A percentile compares a stretch with the other conserved stretches of the same genome.
Conservation (phyloP, 371 early-diverging fungal species). For the Rhizopus delemar region DNA sequence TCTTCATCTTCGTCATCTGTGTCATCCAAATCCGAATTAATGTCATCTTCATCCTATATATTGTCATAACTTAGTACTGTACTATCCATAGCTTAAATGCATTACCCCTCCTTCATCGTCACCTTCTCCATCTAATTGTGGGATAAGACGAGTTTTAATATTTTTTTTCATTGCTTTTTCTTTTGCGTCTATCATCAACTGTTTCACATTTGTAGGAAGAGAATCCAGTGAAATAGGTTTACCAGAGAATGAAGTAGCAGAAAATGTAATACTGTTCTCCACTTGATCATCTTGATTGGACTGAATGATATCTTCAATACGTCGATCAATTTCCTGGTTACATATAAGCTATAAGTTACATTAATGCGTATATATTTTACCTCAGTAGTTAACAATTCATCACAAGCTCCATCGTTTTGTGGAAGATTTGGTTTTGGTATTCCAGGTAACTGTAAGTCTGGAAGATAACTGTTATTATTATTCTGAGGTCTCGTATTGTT, state of each 20-base stretch:
- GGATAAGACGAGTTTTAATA: slow-evolving; percentile 25
- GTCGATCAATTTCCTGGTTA: slow-evolving; percentile 46
- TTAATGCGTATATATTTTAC: slow-evolving; percentile 6
- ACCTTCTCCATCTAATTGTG: slow-evolving; percentile 60
- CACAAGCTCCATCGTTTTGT: slow-evolving; percentile 46
- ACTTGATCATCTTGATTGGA: slow-evolving; percentile 11
- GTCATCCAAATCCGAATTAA: slow-evolving; percentile 86
- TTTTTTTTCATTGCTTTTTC: slow-evolving; percentile 25
- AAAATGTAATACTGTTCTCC: slow-evolving; percentile 21
- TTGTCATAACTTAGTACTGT: background rate
- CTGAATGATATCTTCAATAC: slow-evolving; percentile 32
- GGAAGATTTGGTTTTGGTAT: slow-evolving; percentile 40
- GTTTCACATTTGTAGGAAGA: slow-evolving; percentile 41
- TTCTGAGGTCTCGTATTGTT: background rate
- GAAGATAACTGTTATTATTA: slow-evolving; percentile 9
- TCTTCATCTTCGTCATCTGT: slow-evolving; percentile 73
- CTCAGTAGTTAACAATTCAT: slow-evolving; percentile 33
- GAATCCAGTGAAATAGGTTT: slow-evolving; percentile 34
- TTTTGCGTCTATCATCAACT: slow-evolving; percentile 42
- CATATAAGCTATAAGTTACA: too few species aligned
- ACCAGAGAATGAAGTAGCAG: slow-evolving; percentile 35
- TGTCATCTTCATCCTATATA: slow-evolving; percentile 62
- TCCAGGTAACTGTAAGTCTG: slow-evolving; percentile 32
- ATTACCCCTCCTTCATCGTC: slow-evolving; percentile 28
- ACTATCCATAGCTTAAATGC: background rate